A percentile compares a stretch with the other conserved stretches of the same genome.
Evolutionary conservation across 768 basidiomycete genomes (phyloP).

Genomic region (Hygrophorus pudorinus): DNA sequence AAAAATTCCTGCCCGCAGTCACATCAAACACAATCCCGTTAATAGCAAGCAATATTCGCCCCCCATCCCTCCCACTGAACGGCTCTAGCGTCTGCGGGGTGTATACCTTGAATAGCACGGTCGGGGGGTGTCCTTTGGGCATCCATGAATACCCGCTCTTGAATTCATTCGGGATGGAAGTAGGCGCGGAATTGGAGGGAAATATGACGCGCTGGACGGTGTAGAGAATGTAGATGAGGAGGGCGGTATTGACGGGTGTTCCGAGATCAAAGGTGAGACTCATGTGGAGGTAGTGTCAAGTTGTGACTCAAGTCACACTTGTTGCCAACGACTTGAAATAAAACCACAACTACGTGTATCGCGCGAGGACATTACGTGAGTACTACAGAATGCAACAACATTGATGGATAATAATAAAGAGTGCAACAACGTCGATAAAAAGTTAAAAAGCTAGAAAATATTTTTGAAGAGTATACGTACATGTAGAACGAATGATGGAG

Average conservation of each 20-base stretch:
- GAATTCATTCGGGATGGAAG: slow-evolving; percentile 55
- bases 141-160: slow-evolving; percentile 87
- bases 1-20: slow-evolving; percentile 80
- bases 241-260: slow-evolving; percentile 72
- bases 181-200: slow-evolving; percentile 46
- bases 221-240: slow-evolving; percentile 72
- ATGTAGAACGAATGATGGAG: not conserved
- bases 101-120: slow-evolving; percentile 66
- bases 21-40: slow-evolving; percentile 90
- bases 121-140: slow-evolving; percentile 73
- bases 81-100: slow-evolving; percentile 67
- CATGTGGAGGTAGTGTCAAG: slow-evolving; percentile 18
- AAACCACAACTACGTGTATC: too few species aligned
- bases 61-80: slow-evolving; percentile 54
- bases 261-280: slow-evolving; percentile 38
- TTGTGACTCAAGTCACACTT: too few species aligned
- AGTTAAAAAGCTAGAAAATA: too few species aligned
- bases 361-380: too few species aligned
- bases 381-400: too few species aligned
- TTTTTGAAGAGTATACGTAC: too few species aligned
- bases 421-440: too few species aligned
- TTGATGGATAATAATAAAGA: too few species aligned
- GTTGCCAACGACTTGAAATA: not conserved
- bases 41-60: slow-evolving; percentile 80
- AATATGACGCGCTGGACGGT: slow-evolving; percentile 65